Evolutionary conservation across 2,329 filamentous ascomycete genomes (phyloP), one percentile per base, ranked within the genome.

Genomic region (Verticillium zaregamsianum): DNA sequence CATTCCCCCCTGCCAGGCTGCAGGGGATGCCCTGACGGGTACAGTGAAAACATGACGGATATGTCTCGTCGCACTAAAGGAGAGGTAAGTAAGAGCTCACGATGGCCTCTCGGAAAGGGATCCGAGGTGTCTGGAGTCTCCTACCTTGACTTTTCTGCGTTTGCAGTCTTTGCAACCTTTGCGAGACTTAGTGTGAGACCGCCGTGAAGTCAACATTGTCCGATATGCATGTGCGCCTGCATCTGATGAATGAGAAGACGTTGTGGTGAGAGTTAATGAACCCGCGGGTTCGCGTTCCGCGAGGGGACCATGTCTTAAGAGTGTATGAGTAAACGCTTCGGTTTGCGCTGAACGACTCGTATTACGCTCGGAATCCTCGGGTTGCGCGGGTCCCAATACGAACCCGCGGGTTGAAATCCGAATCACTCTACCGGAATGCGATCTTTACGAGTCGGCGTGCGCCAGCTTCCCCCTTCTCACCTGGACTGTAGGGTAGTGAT

Each of bases 111-210:
- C 35, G 37, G 15, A 20, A 7, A 17, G 37, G 37, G 14, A 35
- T 3, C 33, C 11, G 33, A 35, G 33, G 33, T 28, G 28, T 28
- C 28, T 35, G 8, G 45, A 25, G 15, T 32, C 32, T 61, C 69
- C 49, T 64, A 73, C 72, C 66, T 73, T 73, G 31, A 73, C 71
- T 61, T 73, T 73, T 39, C 72, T 70, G 8, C 68, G 66, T 64
- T 73, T 73, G 63, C 72, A 73, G 63, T 71, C 70, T 49, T 60
- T 60, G 62, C 72, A 73, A 52, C 72, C 72, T 14, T 65, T 73
- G 12, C 72, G 68, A 61, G 72, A 73, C 62, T 73, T 73, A 55
- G 70, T 79, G 7, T 73, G 71, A 49, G 45, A 49, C 11, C 45
- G 45, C 9, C 45, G n/a, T 49, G 45, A 49, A 25, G 32, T 49